phyloP scores from a whole-genome alignment of 1,139 yeast species.

The Geotrichum bryndzae region DNA sequence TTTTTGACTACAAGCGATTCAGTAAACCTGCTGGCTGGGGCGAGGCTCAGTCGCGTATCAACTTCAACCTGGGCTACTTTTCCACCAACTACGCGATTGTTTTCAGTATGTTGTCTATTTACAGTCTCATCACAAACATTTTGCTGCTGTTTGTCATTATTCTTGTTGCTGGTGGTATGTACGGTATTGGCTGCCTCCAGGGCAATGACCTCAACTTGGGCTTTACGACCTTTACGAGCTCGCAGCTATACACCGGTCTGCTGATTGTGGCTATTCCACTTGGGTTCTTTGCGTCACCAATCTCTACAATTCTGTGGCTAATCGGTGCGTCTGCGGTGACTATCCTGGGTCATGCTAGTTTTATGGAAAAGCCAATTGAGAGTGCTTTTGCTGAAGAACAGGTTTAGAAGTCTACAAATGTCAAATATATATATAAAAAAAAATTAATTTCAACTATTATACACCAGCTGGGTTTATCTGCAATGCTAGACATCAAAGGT shows the following conservation, averaged over 20 bases:
- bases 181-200: slow-evolving; percentile 67
- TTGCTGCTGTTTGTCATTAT: slow-evolving; percentile 74
- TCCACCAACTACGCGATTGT: slow-evolving; percentile 80
- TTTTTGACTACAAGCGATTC: slow-evolving; percentile 81
- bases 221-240: slow-evolving; percentile 44
- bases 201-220: slow-evolving; percentile 60
- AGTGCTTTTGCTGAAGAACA: slow-evolving; percentile 88
- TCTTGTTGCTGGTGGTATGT: slow-evolving; percentile 54
- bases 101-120: slow-evolving; percentile 60
- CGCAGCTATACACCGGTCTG: slow-evolving; percentile 85
- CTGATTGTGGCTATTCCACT: slow-evolving; percentile 66
- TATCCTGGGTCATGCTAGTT: slow-evolving; percentile 84
- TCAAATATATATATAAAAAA: background rate
- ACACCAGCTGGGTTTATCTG: background rate
- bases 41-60: slow-evolving; percentile 82
- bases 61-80: slow-evolving; percentile 80
- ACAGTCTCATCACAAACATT: slow-evolving; percentile 75
- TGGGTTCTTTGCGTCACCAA: slow-evolving; percentile 89
- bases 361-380: slow-evolving; percentile 97
- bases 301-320: slow-evolving; percentile 91
- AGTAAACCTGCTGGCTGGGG: slow-evolving; percentile 87
- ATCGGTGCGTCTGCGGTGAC: slow-evolving; percentile 89
- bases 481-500: background rate
- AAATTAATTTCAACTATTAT: background rate
- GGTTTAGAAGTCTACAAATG: slow-evolving; percentile 36